These are phyloP conservation scores for Coemansia sp. DNA, from an alignment of 192 early-diverging fungal genomes.

Conservation along the genomic window DNA sequence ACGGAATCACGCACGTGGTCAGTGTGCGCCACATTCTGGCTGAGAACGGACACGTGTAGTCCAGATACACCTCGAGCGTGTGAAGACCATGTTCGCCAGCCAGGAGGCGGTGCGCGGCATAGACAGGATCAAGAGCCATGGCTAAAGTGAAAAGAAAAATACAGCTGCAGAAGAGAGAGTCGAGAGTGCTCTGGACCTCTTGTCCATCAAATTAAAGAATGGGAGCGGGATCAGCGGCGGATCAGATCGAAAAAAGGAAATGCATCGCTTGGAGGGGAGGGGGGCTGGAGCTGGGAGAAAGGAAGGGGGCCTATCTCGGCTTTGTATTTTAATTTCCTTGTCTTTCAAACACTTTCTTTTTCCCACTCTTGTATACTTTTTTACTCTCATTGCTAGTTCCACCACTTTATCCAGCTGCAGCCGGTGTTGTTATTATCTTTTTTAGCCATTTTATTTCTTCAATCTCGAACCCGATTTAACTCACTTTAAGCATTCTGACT, in stretches of 20 bases:
- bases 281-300: too few relatives aligned
- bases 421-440: neutral
- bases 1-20: conserved; percentile 56
- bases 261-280: too few relatives aligned
- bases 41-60: conserved; percentile 64
- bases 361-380: too few relatives aligned
- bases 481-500: too few relatives aligned
- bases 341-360: too few relatives aligned
- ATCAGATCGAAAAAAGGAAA: too few relatives aligned
- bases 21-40: conserved; percentile 58
- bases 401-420: neutral
- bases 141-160: neutral
- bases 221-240: too few relatives aligned
- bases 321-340: too few relatives aligned
- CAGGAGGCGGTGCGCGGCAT: conserved; percentile 29
- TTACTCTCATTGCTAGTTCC: too few relatives aligned
- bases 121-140: conserved; percentile 23
- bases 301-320: too few relatives aligned
- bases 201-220: too few relatives aligned
- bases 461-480: neutral
- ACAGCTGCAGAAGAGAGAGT: neutral
- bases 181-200: too few relatives aligned
- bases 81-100: neutral
- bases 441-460: neutral
- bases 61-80: conserved; percentile 46